Conservation (phyloP, 495 filamentous ascomycete species). For the Annulohypoxylon stygium region DNA sequence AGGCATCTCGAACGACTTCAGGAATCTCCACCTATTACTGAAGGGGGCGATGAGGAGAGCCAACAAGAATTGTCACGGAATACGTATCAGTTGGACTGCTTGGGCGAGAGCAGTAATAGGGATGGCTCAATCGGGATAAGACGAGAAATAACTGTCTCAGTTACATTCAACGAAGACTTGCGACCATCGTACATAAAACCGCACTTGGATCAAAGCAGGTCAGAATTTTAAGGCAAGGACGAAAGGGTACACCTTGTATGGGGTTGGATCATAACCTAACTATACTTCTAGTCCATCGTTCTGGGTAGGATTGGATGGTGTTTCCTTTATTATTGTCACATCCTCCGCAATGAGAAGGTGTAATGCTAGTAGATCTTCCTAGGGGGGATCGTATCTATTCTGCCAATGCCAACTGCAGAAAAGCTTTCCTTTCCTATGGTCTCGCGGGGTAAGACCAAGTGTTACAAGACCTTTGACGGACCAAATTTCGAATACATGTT, state of each 20-base stretch:
- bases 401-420: too few relatives aligned
- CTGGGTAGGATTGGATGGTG: too few relatives aligned
- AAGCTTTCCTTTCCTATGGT: too few relatives aligned
- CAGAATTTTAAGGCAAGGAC: background rate
- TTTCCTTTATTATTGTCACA: too few relatives aligned
- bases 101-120: background rate
- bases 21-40: background rate
- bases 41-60: background rate
- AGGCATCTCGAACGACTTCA: background rate
- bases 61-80: background rate
- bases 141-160: constrained; percentile 8
- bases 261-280: background rate
- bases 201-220: background rate
- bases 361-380: too few relatives aligned
- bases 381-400: too few relatives aligned
- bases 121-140: background rate
- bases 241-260: background rate
- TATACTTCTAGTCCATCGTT: too few relatives aligned
- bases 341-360: too few relatives aligned
- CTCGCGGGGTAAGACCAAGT: too few relatives aligned
- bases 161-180: background rate
- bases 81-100: background rate
- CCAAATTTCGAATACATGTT: too few relatives aligned
- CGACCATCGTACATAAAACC: background rate
- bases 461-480: too few relatives aligned